Conservation (phyloP, 371 early-diverging fungal genomes). For the Actinomortierella ambigua region DNA sequence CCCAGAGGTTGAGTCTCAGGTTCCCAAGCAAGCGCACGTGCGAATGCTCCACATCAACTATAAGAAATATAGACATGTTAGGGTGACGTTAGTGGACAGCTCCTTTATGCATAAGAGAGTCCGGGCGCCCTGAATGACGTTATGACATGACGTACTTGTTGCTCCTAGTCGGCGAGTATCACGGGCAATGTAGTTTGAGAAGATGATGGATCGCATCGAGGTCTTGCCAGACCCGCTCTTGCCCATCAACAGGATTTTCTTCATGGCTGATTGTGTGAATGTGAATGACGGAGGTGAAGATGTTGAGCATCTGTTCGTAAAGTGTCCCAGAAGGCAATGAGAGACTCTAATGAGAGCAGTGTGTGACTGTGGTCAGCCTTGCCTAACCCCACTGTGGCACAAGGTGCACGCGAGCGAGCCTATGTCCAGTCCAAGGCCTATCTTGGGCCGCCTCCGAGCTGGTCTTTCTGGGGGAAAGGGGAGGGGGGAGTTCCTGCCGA, state of each 20-base stretch:
- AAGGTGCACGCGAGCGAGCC: not conserved
- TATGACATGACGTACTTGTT: constrained; percentile 67
- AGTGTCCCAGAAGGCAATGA: not conserved
- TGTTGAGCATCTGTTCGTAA: not conserved
- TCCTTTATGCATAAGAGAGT: not conserved
- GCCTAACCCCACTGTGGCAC: not conserved
- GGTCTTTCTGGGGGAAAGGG: not conserved
- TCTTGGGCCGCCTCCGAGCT: not conserved
- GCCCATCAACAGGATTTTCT: constrained; percentile 91
- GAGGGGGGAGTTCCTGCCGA: no score
- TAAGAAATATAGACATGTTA: constrained; percentile 1
- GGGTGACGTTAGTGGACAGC: not conserved
- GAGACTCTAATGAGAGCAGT: not conserved
- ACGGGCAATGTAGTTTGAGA: constrained; percentile 94
- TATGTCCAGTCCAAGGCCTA: not conserved
- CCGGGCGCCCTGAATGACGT: constrained; percentile 5
- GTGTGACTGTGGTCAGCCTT: not conserved
- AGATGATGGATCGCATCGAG: constrained; percentile 97
- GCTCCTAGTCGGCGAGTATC: constrained; percentile 95
- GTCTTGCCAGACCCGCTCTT: constrained; percentile 98
- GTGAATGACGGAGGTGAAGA: not conserved
- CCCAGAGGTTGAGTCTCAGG: constrained; percentile 95
- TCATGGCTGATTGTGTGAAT: not conserved
- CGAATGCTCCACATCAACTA: constrained; percentile 96
- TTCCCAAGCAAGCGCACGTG: constrained; percentile 95